A percentile compares a stretch with the other conserved stretches of the same genome.
These are phyloP conservation scores for Phylloboletellus chloephorus DNA, from an alignment of 1,284 basidiomycete species.

Conservation along the genomic window DNA sequence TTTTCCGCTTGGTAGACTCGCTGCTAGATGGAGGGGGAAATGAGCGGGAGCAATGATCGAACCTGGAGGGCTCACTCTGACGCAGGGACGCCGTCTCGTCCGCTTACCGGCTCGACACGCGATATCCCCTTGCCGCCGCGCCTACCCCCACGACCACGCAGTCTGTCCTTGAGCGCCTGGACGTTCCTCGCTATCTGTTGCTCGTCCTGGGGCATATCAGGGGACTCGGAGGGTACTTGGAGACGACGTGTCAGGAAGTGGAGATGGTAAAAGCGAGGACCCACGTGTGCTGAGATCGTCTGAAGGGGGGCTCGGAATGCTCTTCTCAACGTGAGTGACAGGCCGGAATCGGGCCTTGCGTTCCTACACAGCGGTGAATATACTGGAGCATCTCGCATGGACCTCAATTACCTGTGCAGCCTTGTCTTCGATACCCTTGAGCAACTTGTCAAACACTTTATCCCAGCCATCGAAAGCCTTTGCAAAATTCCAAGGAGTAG, in stretches of 20 bases:
- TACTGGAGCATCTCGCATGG: neutral
- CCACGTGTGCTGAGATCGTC: slow-evolving; percentile 56
- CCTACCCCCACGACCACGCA: slow-evolving; percentile 64
- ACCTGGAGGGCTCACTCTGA: slow-evolving; percentile 63
- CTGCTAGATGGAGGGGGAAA: slow-evolving; percentile 41
- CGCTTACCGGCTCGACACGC: slow-evolving; percentile 49
- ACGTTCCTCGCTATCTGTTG: slow-evolving; percentile 91
- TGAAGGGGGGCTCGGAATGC: slow-evolving; percentile 46
- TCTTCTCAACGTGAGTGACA: slow-evolving; percentile 35
- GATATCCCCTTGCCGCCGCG: slow-evolving; percentile 48
- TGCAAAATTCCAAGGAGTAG: slow-evolving; percentile 59
- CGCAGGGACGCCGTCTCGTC: slow-evolving; percentile 54
- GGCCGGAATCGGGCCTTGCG: slow-evolving; percentile 58
- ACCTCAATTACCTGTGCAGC: slow-evolving; percentile 54
- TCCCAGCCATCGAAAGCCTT: slow-evolving; percentile 81
- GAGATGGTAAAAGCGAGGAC: slow-evolving; percentile 5
- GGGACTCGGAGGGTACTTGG: slow-evolving; percentile 53
- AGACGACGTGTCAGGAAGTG: neutral
- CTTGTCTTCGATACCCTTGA: slow-evolving; percentile 72
- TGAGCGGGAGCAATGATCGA: slow-evolving; percentile 1
- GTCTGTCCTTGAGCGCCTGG: slow-evolving; percentile 80
- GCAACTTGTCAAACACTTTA: slow-evolving; percentile 68
- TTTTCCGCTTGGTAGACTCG: slow-evolving; percentile 57
- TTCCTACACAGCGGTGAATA: slow-evolving; percentile 42
- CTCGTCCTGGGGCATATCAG: slow-evolving; percentile 64